These are phyloP conservation scores for Nicotiana paniculata DNA, from an alignment of 257 asterid species.

Conservation along the genomic window DNA sequence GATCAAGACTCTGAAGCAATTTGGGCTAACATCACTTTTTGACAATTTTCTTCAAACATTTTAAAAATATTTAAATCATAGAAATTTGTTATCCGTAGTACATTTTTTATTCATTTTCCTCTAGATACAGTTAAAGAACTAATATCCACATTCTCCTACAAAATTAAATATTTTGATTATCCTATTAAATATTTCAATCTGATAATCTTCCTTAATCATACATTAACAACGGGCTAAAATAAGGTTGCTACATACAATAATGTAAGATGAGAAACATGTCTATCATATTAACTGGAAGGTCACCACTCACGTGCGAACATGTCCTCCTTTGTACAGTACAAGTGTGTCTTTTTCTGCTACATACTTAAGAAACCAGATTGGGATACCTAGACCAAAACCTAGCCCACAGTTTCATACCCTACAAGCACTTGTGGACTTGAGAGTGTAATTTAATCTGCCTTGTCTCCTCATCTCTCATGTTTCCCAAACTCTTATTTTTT, in stretches of 20 bases:
- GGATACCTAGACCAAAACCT: conserved; percentile 19
- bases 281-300: conserved; percentile 15
- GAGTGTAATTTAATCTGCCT: conserved; percentile 23
- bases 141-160: no score
- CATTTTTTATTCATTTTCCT: no score
- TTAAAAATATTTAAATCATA: no score
- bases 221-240: not conserved
- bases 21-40: no score
- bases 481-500: not conserved
- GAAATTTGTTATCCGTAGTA: no score
- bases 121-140: no score
- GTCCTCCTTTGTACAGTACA: conserved; percentile 26
- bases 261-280: conserved; percentile 1
- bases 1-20: no score
- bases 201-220: not conserved
- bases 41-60: no score
- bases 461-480: conserved; percentile 23
- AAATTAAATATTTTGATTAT: no score
- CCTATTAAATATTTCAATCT: no score
- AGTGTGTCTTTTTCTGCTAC: conserved; percentile 16
- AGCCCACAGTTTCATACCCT: not conserved
- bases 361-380: conserved; percentile 13
- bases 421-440: conserved; percentile 8
- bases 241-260: conserved; percentile 10
- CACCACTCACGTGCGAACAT: conserved; percentile 26